Conservation (phyloP, 164 flowering plant species). For the Vitis rupestris region DNA sequence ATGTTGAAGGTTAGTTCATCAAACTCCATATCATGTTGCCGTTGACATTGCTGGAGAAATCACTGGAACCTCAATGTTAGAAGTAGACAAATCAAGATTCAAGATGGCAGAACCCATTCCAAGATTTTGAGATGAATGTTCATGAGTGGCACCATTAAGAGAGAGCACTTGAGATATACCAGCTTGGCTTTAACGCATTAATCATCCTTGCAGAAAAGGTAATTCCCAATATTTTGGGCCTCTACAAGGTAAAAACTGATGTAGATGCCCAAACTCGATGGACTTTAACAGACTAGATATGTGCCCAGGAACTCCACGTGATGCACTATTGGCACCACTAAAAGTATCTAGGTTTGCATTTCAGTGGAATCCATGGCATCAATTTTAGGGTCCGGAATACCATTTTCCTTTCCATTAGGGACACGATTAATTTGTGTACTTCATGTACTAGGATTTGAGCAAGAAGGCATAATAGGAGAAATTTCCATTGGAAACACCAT, state of each 20-base stretch:
- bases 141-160: slow-evolving; percentile 11
- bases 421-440: not conserved
- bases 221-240: no score
- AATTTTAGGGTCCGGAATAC: not conserved
- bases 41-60: slow-evolving; percentile 12
- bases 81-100: slow-evolving; percentile 11
- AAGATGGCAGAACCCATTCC: not conserved
- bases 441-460: no score
- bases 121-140: slow-evolving; percentile 5
- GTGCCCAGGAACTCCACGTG: slow-evolving; percentile 6
- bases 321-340: slow-evolving; percentile 1
- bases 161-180: slow-evolving; percentile 8
- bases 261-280: slow-evolving; percentile 12
- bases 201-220: no score
- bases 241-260: no score
- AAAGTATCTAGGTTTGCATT: not conserved
- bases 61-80: slow-evolving; percentile 12
- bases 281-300: slow-evolving; percentile 1
- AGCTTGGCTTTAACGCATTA: not conserved
- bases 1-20: no score
- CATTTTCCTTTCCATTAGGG: slow-evolving; percentile 3
- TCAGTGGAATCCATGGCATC: slow-evolving; percentile 28
- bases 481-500: no score
- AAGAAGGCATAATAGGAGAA: no score
- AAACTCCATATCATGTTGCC: not conserved